A percentile compares a stretch with the other conserved stretches of the same genome.
phyloP scores from a whole-genome alignment of 768 basidiomycete species.

The Tulasnella sp. region DNA sequence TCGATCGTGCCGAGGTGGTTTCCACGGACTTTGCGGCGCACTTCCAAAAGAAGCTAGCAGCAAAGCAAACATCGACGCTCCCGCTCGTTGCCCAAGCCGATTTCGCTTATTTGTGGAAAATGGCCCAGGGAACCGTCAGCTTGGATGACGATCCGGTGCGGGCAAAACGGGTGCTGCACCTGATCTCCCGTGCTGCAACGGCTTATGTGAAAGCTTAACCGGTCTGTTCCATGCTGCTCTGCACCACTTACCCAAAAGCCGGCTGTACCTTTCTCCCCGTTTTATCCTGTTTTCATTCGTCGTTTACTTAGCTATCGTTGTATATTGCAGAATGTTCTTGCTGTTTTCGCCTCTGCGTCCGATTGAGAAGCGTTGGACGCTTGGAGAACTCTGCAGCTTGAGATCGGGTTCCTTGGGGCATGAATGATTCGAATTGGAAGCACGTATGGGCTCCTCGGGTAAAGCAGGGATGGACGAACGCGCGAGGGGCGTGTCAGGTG shows the following conservation, averaged over 20 bases:
- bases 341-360: not conserved
- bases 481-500: constrained; percentile 1
- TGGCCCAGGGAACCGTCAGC: constrained; percentile 22
- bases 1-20: constrained; percentile 76
- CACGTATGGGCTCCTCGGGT: not conserved
- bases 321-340: not conserved
- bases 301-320: not conserved
- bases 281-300: not conserved
- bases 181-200: constrained; percentile 16
- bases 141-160: constrained; percentile 44
- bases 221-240: too few species aligned
- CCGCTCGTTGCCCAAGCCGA: constrained; percentile 81
- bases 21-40: constrained; percentile 78
- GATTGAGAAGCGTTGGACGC: not conserved
- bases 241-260: not conserved
- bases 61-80: constrained; percentile 36
- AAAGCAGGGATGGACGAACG: not conserved
- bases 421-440: too few species aligned
- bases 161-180: constrained; percentile 39
- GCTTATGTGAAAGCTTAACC: constrained; percentile 3
- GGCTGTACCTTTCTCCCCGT: not conserved
- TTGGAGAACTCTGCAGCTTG: not conserved
- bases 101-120: constrained; percentile 58
- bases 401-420: not conserved
- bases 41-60: constrained; percentile 69